Percentiles rank a stretch among this genome's conserved stretches.
Evolutionary conservation across 257 asterid species (phyloP).

Genomic region (Phtheirospermum japonicum): DNA sequence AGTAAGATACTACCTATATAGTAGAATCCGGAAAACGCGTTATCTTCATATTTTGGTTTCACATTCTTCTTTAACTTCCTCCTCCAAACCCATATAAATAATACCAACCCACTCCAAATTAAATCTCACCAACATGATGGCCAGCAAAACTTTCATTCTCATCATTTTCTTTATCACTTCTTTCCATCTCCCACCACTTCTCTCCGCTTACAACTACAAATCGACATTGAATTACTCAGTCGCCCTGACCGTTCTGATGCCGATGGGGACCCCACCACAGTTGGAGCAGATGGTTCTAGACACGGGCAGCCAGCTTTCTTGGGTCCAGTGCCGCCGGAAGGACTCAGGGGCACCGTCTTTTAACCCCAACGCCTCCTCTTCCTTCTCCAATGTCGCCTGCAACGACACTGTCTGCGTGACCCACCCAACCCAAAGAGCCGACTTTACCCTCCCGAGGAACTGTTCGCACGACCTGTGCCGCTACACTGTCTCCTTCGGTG

Average conservation of each 20-base stretch:
- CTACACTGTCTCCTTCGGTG: constrained; percentile 84
- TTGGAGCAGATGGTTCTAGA: constrained; percentile 72
- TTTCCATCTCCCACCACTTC: neutral
- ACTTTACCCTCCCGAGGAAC: constrained; percentile 72
- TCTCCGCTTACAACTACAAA: constrained; percentile 32
- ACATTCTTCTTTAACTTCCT: too few species aligned
- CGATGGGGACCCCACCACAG: constrained; percentile 93
- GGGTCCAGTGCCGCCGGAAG: constrained; percentile 76
- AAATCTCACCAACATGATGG: too few species aligned
- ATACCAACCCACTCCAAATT: too few species aligned
- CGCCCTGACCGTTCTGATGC: constrained; percentile 82
- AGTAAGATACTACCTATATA: too few species aligned
- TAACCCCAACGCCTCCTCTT: constrained; percentile 72
- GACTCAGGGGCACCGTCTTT: constrained; percentile 40
- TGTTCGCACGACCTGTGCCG: constrained; percentile 78
- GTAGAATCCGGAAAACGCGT: too few species aligned
- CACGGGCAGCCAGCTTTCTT: constrained; percentile 92
- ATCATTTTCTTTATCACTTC: neutral
- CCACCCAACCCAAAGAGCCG: constrained; percentile 53
- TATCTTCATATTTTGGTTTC: too few species aligned
- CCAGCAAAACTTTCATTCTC: neutral
- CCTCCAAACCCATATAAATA: too few species aligned
- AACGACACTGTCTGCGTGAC: constrained; percentile 65
- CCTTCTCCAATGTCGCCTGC: constrained; percentile 80
- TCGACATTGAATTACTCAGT: constrained; percentile 61